Base-by-base conservation (phyloP, 768 basidiomycete genomes). In the Neoboletus brunneissimus region DNA sequence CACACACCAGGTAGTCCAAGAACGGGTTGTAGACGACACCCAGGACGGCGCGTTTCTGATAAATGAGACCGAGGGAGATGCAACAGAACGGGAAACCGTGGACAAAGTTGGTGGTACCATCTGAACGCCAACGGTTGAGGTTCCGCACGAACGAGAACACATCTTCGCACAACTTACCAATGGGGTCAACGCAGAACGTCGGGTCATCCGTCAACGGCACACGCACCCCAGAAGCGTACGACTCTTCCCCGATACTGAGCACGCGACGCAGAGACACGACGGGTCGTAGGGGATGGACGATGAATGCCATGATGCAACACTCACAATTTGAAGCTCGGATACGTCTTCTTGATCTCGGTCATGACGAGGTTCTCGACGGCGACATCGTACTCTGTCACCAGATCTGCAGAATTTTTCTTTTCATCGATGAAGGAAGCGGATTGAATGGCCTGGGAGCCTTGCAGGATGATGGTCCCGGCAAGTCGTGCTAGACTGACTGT, bases 181-280 rank as follows among this genome's bases (percentile, higher is more conserved):
- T 96, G 32, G 95, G 95, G 72, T 97, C 95, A 35, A 95, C 90
- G 65, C 96, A 97, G 74, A 91, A 99, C 0, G 96, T 98, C 7
- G 95, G 94, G 37, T 85, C 85, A 59, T 96, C 90, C 6, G 91
- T 92, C 61, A 96, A 72, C 12, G 83, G 77, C 16, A 79, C 75
- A 43, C 84, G 79, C 50, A 78, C 69, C 13, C 91, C 91, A 3
- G 87, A 84, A 9, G 91, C 85, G 65, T 90, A 94, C 3, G 89
- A 89, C 75, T 98, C 96, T 71, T 99, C 96, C 51, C 95, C 94
- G 55, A 98, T 91, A 68, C 91, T 94, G 59, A 29, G 23, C 32
- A 27, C 32, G 15, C n/a, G 4, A 37, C 29, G 44, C 27, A 25
- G 18, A 27, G 32, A 25, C 25, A 15, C 23, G 22, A 38, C 3